These are phyloP conservation scores for Malus sylvestris DNA, from an alignment of 306 rosid species.

Conservation along the genomic window DNA sequence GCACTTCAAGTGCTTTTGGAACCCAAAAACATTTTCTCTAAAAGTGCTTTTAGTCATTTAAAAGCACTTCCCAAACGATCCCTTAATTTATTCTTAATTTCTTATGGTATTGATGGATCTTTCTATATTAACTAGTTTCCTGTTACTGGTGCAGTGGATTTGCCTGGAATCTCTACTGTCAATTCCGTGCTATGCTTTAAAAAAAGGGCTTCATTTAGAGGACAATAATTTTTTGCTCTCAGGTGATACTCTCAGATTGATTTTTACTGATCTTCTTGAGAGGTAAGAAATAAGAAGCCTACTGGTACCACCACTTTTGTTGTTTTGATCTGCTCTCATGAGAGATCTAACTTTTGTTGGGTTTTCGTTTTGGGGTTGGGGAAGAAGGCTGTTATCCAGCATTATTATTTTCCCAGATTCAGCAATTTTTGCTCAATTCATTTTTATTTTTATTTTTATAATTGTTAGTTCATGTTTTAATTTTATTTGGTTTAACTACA, in stretches of 20 bases:
- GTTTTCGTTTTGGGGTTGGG: neutral
- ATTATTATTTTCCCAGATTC: neutral
- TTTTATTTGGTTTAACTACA: neutral
- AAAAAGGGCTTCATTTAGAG: conserved; percentile 38
- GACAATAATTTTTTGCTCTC: conserved; percentile 37
- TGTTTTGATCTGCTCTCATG: neutral
- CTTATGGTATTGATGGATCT: neutral
- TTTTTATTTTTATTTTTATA: neutral
- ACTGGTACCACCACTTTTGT: neutral
- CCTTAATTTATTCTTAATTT: neutral
- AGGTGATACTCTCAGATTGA: conserved; percentile 51
- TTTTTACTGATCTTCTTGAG: conserved; percentile 72
- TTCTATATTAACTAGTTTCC: conserved; percentile 8
- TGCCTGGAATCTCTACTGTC: conserved; percentile 79
- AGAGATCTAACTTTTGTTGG: conserved; percentile 5
- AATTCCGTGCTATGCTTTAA: conserved; percentile 50
- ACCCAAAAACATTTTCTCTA: too few relatives aligned
- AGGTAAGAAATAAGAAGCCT: conserved; percentile 44
- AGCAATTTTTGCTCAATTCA: neutral
- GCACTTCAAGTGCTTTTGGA: too few relatives aligned
- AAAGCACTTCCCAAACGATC: too few relatives aligned
- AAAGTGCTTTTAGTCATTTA: too few relatives aligned
- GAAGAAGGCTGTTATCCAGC: neutral
- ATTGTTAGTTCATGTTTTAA: neutral
- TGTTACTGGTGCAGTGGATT: conserved; percentile 63